Base-by-base conservation (phyloP, 108 stramenopile species). In the Nitzschia sp. region DNA sequence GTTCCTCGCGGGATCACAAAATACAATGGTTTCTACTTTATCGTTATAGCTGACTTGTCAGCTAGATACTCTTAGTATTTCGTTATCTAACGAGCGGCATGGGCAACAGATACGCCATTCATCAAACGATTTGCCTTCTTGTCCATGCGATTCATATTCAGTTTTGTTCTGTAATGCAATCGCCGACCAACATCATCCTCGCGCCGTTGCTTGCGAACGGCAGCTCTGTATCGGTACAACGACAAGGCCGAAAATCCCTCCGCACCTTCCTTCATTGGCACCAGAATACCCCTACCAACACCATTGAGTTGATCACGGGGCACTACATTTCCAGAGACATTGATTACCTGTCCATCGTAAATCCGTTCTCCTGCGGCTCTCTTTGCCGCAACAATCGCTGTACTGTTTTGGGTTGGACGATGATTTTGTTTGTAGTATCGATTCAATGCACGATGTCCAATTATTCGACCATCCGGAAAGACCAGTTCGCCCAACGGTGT, bases 401-500 rank as follows among this genome's bases (percentile, higher is more conserved):
- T 74, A 26, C 46, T 61, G 19, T 58, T 53, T 16, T 77, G 63
- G 19, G 69, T 58, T 1, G 85, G 83, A 64, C 86, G 82, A 53
- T 58, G 36, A 47, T 84, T 72, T 62, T 96, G 95, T 32, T 87
- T 84, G 85, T 96, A 96, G 64, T 93, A 96, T 45, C 87, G 69
- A 21, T 70, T 53, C 47, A 93, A 66, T 17, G 78, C 85, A 30
- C 95, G 88, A 75, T 96, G 95, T 3, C 95, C 95, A 45, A 96
- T 73, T 58, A 93, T 90, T 21, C 90, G 81, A 30, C 95, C 95
- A 45, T 92, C 88, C 11, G 95, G 92, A 45, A 95, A 89, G 13
- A 95, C 78, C 3, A 95, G 67, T 69, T 95, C 94, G 27, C 94
- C 94, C 16, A 95, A 65, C 2, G 89, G 80, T n/a, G 89, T 95